Evolutionary conservation across 345 rosid genomes (phyloP), one percentile per base, ranked within the genome.

Genomic region (Lepidium africanum): DNA sequence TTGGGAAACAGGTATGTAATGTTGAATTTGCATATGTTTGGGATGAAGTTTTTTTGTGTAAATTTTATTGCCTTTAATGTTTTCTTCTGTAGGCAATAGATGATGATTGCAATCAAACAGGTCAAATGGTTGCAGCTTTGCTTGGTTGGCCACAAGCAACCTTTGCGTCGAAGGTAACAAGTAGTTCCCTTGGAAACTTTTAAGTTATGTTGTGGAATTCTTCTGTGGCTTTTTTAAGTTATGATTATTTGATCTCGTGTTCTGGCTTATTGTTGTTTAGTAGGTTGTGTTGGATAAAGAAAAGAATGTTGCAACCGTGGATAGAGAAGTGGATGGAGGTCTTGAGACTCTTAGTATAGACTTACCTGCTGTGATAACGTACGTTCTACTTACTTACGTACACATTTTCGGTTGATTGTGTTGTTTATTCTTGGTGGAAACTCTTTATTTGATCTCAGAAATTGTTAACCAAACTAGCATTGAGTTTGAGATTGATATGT

Each of bases 31-130:
- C 46, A 7, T 51, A 8, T 63, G 35, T 16, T 11, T 7, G 11
- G 11, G 52, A 15, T 65, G 12, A 49, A 51, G 6, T 12, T 7
- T 50, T 7, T 50, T 50, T 0, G 11, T 51, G 56, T n/a, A 30
- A 41, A 17, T 13, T 47, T 19, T 19, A 10, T 33, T 35, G 43
- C 7, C 6, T 41, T 21, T 6, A 10, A 13, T 13, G 0, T 3
- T 30, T 30, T 27, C 7, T 30, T 30, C 33, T 70, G 75, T 73
- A 92, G 98, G 96, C 97, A n/a, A 88, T 90, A 74, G 98, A 93
- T 77, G 92, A 93, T 82, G 98, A 93, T 38, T 93, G 96, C 77
- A 90, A 93, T 80, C 97, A 90, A 80, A 90, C 98, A 23, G 98
- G 97, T 66, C 97, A 93, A 73, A 90, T 93, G 97, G 83, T 93